Conservation (phyloP, 495 filamentous ascomycete species). For the Daldinia childiae region DNA sequence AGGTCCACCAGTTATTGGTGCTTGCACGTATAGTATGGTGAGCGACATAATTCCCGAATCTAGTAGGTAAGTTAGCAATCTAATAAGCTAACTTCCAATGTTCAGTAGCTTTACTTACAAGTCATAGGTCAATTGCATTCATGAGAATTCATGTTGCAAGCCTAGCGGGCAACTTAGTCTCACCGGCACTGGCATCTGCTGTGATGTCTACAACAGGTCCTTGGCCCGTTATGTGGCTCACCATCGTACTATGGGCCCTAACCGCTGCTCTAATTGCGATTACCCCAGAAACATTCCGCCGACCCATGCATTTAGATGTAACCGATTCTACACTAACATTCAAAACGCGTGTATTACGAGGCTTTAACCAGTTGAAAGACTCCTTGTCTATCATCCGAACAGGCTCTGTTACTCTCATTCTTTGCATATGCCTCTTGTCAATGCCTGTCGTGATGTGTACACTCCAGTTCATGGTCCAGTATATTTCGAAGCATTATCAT, state of each 20-base stretch:
- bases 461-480: slow-evolving; percentile 45
- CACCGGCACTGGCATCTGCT: slow-evolving; percentile 62
- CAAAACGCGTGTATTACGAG: slow-evolving; percentile 24
- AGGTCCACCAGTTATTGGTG: slow-evolving; percentile 60
- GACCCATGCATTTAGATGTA: background rate
- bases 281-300: slow-evolving; percentile 58
- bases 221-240: slow-evolving; percentile 60
- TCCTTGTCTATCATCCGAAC: slow-evolving; percentile 32
- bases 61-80: slow-evolving; percentile 53
- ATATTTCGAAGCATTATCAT: slow-evolving; percentile 44
- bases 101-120: slow-evolving; percentile 16
- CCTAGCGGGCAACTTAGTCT: slow-evolving; percentile 61
- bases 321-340: slow-evolving; percentile 5
- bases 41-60: slow-evolving; percentile 65
- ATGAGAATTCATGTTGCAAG: slow-evolving; percentile 59
- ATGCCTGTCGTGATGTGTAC: slow-evolving; percentile 38
- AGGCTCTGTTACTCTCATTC: slow-evolving; percentile 35
- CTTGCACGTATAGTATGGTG: slow-evolving; percentile 65
- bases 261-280: slow-evolving; percentile 47
- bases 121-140: slow-evolving; percentile 59
- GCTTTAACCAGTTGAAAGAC: slow-evolving; percentile 36
- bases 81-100: background rate
- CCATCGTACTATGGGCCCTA: slow-evolving; percentile 36
- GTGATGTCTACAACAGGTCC: slow-evolving; percentile 67
- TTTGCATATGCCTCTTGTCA: slow-evolving; percentile 41